phyloP scores from a whole-genome alignment of 1,284 basidiomycete genomes.

The Rugosomyces carneus region DNA sequence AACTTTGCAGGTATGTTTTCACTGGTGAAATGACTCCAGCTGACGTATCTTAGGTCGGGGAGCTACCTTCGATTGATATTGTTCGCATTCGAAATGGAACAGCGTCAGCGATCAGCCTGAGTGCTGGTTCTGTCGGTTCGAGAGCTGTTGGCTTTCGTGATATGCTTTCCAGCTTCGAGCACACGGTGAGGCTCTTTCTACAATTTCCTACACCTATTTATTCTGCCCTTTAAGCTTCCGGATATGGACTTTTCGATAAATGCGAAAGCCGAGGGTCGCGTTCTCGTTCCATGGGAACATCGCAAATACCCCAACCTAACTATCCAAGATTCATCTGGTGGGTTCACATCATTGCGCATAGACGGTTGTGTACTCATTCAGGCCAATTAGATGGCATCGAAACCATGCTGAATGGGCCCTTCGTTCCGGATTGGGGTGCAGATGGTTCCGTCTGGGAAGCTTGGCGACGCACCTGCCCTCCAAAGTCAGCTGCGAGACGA shows the following conservation, averaged over 20 bases:
- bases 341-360: constrained; percentile 15
- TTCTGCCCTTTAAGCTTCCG: not conserved
- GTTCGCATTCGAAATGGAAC: constrained; percentile 69
- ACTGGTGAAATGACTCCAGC: constrained; percentile 17
- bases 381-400: constrained; percentile 45
- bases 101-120: constrained; percentile 55
- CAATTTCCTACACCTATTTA: not conserved
- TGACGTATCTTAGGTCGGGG: constrained; percentile 50
- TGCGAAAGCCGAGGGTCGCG: constrained; percentile 75
- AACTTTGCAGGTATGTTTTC: constrained; percentile 81
- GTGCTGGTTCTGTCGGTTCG: constrained; percentile 61
- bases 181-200: constrained; percentile 38
- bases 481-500: constrained; percentile 70
- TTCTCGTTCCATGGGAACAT: constrained; percentile 86
- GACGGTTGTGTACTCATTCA: constrained; percentile 10
- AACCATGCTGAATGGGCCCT: constrained; percentile 60
- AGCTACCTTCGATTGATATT: constrained; percentile 77
- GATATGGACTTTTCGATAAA: constrained; percentile 1
- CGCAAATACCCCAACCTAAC: constrained; percentile 65
- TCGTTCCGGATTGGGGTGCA: constrained; percentile 78
- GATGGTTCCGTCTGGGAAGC: constrained; percentile 88
- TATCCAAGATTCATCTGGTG: constrained; percentile 45
- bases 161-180: constrained; percentile 70
- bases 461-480: constrained; percentile 86
- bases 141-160: constrained; percentile 70